These are phyloP conservation scores for Vitis labrusca DNA, from an alignment of 164 flowering plant species.

Conservation along the genomic window DNA sequence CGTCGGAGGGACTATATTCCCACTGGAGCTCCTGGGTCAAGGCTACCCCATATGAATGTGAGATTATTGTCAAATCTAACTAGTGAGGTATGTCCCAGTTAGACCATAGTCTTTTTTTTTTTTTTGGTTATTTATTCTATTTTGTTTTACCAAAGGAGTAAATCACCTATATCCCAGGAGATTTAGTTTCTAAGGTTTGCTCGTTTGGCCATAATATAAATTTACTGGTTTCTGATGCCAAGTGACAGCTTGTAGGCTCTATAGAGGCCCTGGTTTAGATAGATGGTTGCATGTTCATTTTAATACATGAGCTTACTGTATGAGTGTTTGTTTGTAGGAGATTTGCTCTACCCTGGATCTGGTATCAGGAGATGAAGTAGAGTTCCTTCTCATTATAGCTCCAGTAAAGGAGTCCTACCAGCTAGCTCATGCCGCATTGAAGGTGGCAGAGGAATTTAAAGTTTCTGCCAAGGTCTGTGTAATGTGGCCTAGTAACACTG, in stretches of 20 bases:
- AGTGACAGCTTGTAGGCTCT: not conserved
- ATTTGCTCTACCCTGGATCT: conserved; percentile 54
- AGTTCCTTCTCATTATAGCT: conserved; percentile 82
- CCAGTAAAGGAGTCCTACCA: conserved; percentile 58
- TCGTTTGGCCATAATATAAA: not conserved
- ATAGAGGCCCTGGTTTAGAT: not conserved
- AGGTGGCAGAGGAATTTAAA: conserved; percentile 55
- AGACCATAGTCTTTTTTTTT: no score
- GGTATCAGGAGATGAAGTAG: conserved; percentile 58
- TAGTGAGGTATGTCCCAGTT: conserved; percentile 41
- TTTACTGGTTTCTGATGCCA: not conserved
- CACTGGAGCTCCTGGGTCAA: conserved; percentile 71
- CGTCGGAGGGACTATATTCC: conserved; percentile 86
- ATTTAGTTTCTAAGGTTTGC: no score
- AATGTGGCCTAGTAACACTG: conserved; percentile 58
- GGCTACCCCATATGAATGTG: conserved; percentile 86
- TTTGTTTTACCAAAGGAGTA: no score
- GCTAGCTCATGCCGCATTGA: conserved; percentile 65
- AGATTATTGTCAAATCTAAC: conserved; percentile 32
- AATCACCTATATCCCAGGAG: no score
- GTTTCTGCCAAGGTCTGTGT: conserved; percentile 61
- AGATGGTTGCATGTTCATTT: not conserved
- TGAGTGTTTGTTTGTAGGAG: no score
- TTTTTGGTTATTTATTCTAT: no score
- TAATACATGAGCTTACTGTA: no score